Evolutionary conservation across 2,329 filamentous ascomycete species (phyloP).

Genomic region (Pyricularia pennisetigena): DNA sequence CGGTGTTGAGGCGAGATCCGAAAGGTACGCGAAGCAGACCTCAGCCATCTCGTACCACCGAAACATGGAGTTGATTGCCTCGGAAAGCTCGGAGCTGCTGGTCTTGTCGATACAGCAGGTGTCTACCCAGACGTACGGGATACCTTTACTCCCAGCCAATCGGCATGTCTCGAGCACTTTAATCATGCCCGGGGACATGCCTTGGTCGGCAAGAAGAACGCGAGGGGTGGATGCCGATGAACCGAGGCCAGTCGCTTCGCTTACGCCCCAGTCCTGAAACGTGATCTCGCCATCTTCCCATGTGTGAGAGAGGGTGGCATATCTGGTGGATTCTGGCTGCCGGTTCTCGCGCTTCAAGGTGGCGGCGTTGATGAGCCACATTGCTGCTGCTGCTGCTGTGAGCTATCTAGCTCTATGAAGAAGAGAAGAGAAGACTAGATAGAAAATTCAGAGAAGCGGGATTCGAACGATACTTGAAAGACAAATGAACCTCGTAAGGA

Average conservation of each 20-base stretch:
- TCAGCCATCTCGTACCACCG: slow-evolving; percentile 2
- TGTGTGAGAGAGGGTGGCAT: slow-evolving; percentile 14
- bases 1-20: neutral
- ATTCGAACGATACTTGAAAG: too few species aligned
- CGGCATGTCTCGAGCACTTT: slow-evolving; percentile 8
- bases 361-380: slow-evolving; percentile 7
- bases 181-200: slow-evolving; percentile 6
- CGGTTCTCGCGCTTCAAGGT: slow-evolving; percentile 4
- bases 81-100: slow-evolving; percentile 5
- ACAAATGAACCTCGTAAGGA: neutral
- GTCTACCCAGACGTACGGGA: slow-evolving; percentile 3
- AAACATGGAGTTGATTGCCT: slow-evolving; percentile 7
- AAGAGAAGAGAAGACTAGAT: neutral
- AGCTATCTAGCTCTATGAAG: neutral
- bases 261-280: slow-evolving; percentile 9
- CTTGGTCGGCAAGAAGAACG: neutral
- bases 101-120: slow-evolving; percentile 7
- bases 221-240: neutral
- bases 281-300: slow-evolving; percentile 12
- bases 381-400: slow-evolving; percentile 2
- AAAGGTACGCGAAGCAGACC: slow-evolving; percentile 3
- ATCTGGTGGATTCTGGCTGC: slow-evolving; percentile 16
- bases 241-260: neutral
- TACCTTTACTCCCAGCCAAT: neutral
- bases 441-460: neutral